Conservation (phyloP, 1,284 basidiomycete species). For the Irpex sp. region DNA sequence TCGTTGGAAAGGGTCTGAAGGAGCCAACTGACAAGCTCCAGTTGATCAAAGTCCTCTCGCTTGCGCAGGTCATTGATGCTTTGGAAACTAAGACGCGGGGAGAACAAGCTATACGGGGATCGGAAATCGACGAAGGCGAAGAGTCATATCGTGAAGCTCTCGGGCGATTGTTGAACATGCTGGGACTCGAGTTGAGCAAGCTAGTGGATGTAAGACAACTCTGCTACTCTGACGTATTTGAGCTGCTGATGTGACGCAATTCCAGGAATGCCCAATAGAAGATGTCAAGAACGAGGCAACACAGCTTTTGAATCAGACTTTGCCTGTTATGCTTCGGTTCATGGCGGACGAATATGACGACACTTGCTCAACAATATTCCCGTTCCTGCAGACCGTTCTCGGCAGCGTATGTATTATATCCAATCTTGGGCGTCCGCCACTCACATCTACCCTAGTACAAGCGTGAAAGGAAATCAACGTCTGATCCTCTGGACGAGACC, state of each 20-base stretch:
- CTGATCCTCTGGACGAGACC: conserved; percentile 64
- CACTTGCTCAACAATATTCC: conserved; percentile 81
- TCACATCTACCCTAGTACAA: conserved; percentile 59
- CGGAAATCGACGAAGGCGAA: conserved; percentile 72
- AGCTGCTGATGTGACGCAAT: conserved; percentile 6
- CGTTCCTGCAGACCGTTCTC: conserved; percentile 75
- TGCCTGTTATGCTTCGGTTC: conserved; percentile 87
- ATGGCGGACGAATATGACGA: conserved; percentile 89
- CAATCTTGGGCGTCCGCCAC: not conserved
- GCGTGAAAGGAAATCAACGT: conserved; percentile 63
- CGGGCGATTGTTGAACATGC: conserved; percentile 80
- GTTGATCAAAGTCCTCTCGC: conserved; percentile 85
- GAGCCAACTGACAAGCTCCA: conserved; percentile 89
- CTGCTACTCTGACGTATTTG: conserved; percentile 5
- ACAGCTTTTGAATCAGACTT: conserved; percentile 61
- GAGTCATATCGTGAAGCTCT: conserved; percentile 88
- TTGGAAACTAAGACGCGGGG: conserved; percentile 75
- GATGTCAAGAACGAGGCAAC: conserved; percentile 70
- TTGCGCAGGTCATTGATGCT: conserved; percentile 77
- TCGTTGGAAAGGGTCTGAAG: conserved; percentile 92
- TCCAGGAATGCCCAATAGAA: conserved; percentile 59
- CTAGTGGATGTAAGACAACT: conserved; percentile 68
- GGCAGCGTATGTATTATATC: conserved; percentile 52
- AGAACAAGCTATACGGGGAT: conserved; percentile 63
- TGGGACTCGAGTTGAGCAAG: conserved; percentile 85